Evolutionary conservation across 192 early-diverging fungal genomes (phyloP).

Genomic region (Dissophora globulifera): DNA sequence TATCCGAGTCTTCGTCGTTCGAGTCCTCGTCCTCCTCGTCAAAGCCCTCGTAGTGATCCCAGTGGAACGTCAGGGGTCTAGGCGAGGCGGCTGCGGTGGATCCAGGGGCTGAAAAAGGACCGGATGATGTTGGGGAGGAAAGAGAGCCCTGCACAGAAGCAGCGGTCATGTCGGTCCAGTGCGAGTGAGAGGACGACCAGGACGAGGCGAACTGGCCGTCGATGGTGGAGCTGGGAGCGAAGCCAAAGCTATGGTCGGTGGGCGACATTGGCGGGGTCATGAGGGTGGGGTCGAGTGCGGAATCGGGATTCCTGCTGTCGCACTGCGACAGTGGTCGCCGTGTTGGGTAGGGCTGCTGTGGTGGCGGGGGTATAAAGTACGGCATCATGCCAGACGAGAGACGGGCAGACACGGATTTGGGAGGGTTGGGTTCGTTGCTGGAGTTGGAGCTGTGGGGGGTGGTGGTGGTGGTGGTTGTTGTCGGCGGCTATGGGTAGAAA

Average conservation of each 20-base stretch:
- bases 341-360: slow-evolving; percentile 3
- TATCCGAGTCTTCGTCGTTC: slow-evolving; percentile 5
- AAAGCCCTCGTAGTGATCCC: slow-evolving; percentile 33
- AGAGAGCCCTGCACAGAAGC: neutral
- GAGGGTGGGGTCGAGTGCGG: slow-evolving; percentile 17
- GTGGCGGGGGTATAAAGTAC: slow-evolving; percentile 42
- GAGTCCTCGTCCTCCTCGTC: slow-evolving; percentile 22
- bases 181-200: slow-evolving; percentile 1
- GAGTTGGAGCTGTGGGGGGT: neutral
- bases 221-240: slow-evolving; percentile 23
- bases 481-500: neutral
- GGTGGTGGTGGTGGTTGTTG: neutral
- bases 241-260: slow-evolving; percentile 33
- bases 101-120: slow-evolving; percentile 1
- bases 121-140: slow-evolving; percentile 5
- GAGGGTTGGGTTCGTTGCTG: slow-evolving; percentile 31
- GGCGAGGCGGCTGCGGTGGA: slow-evolving; percentile 13
- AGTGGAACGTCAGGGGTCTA: slow-evolving; percentile 39
- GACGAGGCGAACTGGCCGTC: slow-evolving; percentile 24
- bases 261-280: slow-evolving; percentile 54
- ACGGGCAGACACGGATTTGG: slow-evolving; percentile 43
- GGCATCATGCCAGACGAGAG: slow-evolving; percentile 48
- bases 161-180: slow-evolving; percentile 1
- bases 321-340: slow-evolving; percentile 1
- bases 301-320: slow-evolving; percentile 6